Percentiles rank a stretch among this genome's conserved stretches.
Conservation (phyloP, 768 basidiomycete genomes). For the Agaricus subrufescens region DNA sequence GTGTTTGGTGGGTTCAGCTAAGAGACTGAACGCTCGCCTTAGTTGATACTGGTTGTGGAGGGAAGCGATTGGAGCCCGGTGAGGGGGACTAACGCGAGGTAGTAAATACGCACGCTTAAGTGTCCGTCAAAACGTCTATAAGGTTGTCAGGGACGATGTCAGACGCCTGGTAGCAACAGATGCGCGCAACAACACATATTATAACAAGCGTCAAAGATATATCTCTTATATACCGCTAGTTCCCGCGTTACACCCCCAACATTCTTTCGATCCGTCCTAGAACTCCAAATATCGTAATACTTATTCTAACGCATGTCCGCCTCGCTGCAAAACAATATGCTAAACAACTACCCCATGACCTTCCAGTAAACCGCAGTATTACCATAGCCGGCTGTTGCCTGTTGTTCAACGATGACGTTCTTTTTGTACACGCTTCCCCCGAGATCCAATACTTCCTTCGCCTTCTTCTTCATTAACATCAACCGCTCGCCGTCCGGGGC, state of each 20-base stretch:
- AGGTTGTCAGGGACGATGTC: too few species aligned
- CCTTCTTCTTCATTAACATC: constrained; percentile 49
- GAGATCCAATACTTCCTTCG: constrained; percentile 53
- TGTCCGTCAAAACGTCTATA: too few species aligned
- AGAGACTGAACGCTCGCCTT: background rate
- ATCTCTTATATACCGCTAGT: too few species aligned
- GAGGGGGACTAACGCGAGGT: background rate
- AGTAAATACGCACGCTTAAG: background rate
- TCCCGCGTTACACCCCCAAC: too few species aligned
- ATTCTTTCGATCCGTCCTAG: too few species aligned
- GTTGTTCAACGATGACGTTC: constrained; percentile 60
- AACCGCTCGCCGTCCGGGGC: constrained; percentile 50
- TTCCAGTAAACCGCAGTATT: constrained; percentile 72
- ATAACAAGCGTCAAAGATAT: too few species aligned
- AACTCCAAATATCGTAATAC: background rate
- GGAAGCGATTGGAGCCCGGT: background rate
- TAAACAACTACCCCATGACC: constrained; percentile 22
- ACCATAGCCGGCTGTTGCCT: constrained; percentile 55
- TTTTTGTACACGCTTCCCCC: constrained; percentile 56
- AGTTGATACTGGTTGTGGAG: background rate
- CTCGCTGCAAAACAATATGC: background rate
- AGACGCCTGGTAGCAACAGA: too few species aligned
- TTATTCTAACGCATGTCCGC: background rate
- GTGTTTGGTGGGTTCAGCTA: too few species aligned
- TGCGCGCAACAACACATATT: too few species aligned